A percentile compares a stretch with the other conserved stretches of the same genome.
These are phyloP conservation scores for Ganoderma resinaceum DNA, from an alignment of 1,284 basidiomycete species.

Conservation along the genomic window DNA sequence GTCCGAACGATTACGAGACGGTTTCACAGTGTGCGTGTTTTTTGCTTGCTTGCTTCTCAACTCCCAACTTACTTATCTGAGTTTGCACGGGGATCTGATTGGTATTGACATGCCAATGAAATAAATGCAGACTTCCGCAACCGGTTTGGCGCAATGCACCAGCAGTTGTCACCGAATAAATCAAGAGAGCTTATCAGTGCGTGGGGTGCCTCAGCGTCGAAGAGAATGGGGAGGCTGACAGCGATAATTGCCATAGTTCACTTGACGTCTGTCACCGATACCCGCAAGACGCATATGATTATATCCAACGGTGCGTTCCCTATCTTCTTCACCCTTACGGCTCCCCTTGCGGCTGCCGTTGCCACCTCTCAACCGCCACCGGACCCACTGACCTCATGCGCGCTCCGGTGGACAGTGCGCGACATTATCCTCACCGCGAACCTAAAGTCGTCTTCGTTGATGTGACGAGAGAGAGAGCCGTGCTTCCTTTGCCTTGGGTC, in stretches of 20 bases:
- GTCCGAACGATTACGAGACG: conserved; percentile 76
- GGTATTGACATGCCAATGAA: background rate
- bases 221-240: background rate
- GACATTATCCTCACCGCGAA: conserved; percentile 52
- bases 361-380: background rate
- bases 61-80: background rate
- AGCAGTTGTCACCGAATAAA: conserved; percentile 69
- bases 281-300: conserved; percentile 47
- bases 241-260: conserved; percentile 56
- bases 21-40: conserved; percentile 70
- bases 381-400: background rate
- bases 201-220: conserved; percentile 33
- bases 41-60: conserved; percentile 15
- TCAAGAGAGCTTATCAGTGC: conserved; percentile 73
- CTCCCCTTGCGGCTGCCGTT: background rate
- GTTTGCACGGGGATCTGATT: conserved; percentile 5
- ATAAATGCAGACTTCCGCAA: conserved; percentile 65
- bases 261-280: conserved; percentile 80
- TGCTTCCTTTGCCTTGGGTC: conserved; percentile 4
- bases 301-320: conserved; percentile 47
- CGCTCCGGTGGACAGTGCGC: conserved; percentile 42
- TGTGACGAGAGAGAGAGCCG: conserved; percentile 28
- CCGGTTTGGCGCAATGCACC: conserved; percentile 75
- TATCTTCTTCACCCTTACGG: background rate
- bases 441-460: conserved; percentile 43